These are phyloP conservation scores for Drechmeria coniospora DNA, from an alignment of 2,329 filamentous ascomycete genomes.

Conservation along the genomic window DNA sequence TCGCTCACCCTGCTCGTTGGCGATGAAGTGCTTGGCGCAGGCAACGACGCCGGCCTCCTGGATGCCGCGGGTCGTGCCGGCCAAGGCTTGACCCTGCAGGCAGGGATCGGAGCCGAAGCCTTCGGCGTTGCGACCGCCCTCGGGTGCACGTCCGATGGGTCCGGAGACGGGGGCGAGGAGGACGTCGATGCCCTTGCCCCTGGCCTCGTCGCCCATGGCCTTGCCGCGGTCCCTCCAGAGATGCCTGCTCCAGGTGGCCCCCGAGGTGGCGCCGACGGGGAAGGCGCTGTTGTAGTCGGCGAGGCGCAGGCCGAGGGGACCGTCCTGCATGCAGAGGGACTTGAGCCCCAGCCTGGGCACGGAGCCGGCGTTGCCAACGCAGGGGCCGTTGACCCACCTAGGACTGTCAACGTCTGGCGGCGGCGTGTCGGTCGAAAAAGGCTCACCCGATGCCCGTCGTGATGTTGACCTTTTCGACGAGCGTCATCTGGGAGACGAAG, in stretches of 20 bases:
- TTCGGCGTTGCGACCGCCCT: conserved; percentile 47
- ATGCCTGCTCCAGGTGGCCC: conserved; percentile 64
- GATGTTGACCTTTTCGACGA: conserved; percentile 84
- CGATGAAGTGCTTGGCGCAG: conserved; percentile 63
- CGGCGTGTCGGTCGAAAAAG: conserved; percentile 2
- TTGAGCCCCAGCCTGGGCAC: conserved; percentile 56
- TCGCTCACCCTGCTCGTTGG: conserved; percentile 50
- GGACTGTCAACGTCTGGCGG: background rate
- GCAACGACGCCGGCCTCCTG: conserved; percentile 72
- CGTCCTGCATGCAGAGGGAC: conserved; percentile 74
- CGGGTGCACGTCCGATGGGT: conserved; percentile 29
- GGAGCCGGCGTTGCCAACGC: conserved; percentile 62
- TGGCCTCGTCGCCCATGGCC: conserved; percentile 44
- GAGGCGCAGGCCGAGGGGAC: conserved; percentile 64
- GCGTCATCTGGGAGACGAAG: conserved; percentile 71
- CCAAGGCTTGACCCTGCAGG: conserved; percentile 56
- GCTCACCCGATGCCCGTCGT: conserved; percentile 76
- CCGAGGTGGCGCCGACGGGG: conserved; percentile 61
- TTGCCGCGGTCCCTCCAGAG: conserved; percentile 42
- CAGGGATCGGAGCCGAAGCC: conserved; percentile 58
- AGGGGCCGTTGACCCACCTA: conserved; percentile 43
- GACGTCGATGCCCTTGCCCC: conserved; percentile 62
- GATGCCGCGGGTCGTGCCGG: conserved; percentile 62
- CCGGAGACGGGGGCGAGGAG: conserved; percentile 39
- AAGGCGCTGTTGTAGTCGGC: conserved; percentile 73